Evolutionary conservation across 441 rosid genomes (phyloP).

Genomic region (Populus trichocarpa): DNA sequence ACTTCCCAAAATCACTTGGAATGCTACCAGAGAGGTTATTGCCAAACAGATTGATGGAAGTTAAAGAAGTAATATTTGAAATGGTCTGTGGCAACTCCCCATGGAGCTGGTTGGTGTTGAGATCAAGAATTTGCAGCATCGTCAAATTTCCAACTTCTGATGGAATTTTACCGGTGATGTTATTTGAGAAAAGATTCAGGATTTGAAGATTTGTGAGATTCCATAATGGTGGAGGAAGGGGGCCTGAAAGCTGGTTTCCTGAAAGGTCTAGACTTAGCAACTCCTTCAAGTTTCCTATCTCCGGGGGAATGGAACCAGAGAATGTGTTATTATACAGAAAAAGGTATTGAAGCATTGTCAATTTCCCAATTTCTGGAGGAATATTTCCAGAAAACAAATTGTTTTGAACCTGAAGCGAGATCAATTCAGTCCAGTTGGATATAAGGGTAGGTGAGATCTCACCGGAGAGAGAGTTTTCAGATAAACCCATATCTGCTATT

Average conservation of each 20-base stretch:
- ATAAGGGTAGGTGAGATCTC: slow-evolving; percentile 40
- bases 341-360: no score
- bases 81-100: no score
- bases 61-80: no score
- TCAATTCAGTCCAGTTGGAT: slow-evolving; percentile 44
- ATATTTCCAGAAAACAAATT: slow-evolving; percentile 45
- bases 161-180: slow-evolving; percentile 42
- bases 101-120: no score
- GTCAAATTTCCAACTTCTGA: slow-evolving; percentile 39
- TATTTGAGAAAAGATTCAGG: slow-evolving; percentile 39
- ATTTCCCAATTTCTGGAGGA: slow-evolving; percentile 42
- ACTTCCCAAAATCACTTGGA: no score
- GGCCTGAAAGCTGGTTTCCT: no score
- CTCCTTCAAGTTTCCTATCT: no score
- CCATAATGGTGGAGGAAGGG: background rate
- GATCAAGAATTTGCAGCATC: slow-evolving; percentile 10
- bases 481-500: slow-evolving; percentile 35
- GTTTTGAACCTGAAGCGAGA: slow-evolving; percentile 51
- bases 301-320: no score
- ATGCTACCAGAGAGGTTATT: no score
- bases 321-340: no score
- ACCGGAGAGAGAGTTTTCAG: slow-evolving; percentile 45
- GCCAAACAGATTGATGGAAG: no score
- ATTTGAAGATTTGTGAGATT: background rate
- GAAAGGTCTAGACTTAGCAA: no score